Base-by-base conservation (phyloP, 768 basidiomycete genomes). In the Pleurotus giganteus region DNA sequence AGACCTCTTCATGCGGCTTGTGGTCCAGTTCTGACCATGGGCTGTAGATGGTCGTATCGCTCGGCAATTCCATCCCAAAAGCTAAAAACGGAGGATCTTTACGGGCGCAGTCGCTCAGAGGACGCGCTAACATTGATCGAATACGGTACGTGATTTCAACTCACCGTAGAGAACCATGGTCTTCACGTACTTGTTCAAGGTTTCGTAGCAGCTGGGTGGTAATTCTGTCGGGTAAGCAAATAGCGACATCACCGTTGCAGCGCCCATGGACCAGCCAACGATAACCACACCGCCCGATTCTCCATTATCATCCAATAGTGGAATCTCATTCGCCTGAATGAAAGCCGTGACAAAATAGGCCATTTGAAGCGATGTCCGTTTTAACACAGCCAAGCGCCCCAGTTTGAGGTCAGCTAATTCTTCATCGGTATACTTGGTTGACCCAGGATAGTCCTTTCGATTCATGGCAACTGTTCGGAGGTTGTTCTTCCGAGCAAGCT, bases 71-170 rank as follows among this genome's bases (percentile, higher is more conserved):
- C 28, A 60, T 64, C 0, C 72, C 74, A 34, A 71, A 64, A 0
- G 69, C 60, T 3, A 61, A 32, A 37, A 55, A 56, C 0, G 72
- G 68, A 15, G 74, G 68, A 55, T 76, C 73, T 74, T 42, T 13
- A 26, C 24, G 13, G 13, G 34, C 27, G 15, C 44, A 26, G 26
- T 27, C 26, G 21, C 44, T 55, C 23, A 42, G 45, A 34, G 2
- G 61, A 29, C 11, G 56, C 53, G 31, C 58, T 59, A 60, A 24
- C 3, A 23, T 29, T n/a, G 2, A 42, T 45, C 32, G 11, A 19
- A 43, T 17, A n/a, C 17, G 26, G 13, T 9, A 46, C 61, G 26
- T n/a, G n/a, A n/a, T n/a, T n/a, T n/a, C n/a, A n/a, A 19, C 39
- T 41, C 19, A 41, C 39, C 39, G 19, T 41, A 41, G 8, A 41